These are phyloP conservation scores for Cephalotrichum gorgonifer DNA, from an alignment of 2,329 filamentous ascomycete species.

Conservation along the genomic window DNA sequence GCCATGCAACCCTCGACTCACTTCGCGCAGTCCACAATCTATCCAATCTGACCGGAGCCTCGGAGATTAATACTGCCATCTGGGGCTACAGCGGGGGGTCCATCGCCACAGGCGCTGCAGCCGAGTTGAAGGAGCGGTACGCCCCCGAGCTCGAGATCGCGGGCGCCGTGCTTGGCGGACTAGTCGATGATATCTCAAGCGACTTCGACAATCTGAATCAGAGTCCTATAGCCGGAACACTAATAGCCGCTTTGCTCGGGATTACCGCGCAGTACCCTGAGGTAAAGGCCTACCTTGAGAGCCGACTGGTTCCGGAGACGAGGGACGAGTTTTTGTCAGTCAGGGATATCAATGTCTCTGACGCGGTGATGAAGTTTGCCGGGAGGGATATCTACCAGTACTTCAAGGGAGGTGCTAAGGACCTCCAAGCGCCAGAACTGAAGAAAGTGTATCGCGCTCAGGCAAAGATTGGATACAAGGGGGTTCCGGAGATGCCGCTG, in stretches of 20 bases:
- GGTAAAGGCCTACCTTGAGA: constrained; percentile 7
- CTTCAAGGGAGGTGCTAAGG: constrained; percentile 14
- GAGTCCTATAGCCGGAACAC: constrained; percentile 10
- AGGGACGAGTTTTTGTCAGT: not conserved
- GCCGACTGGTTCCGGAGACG: constrained; percentile 11
- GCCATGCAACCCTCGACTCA: constrained; percentile 30
- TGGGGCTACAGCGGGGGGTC: constrained; percentile 16
- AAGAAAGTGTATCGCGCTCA: constrained; percentile 16
- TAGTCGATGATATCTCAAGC: constrained; percentile 11
- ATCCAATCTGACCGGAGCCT: constrained; percentile 7
- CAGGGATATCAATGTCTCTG: constrained; percentile 2
- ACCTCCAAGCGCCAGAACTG: constrained; percentile 13
- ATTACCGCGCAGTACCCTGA: constrained; percentile 13
- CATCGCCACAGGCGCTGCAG: constrained; percentile 13
- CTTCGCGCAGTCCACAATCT: constrained; percentile 27
- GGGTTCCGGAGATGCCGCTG: constrained; percentile 32
- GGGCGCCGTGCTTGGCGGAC: constrained; percentile 15
- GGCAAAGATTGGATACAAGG: constrained; percentile 21
- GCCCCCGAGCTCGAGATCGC: constrained; percentile 15
- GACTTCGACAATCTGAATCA: constrained; percentile 11
- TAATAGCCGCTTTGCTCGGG: constrained; percentile 12
- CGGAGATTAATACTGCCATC: not conserved
- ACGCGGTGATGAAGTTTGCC: constrained; percentile 11
- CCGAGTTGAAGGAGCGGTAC: constrained; percentile 15
- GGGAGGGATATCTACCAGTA: constrained; percentile 17